Conservation (phyloP, 2,329 filamentous ascomycete genomes). For the Exophiala sideris region DNA sequence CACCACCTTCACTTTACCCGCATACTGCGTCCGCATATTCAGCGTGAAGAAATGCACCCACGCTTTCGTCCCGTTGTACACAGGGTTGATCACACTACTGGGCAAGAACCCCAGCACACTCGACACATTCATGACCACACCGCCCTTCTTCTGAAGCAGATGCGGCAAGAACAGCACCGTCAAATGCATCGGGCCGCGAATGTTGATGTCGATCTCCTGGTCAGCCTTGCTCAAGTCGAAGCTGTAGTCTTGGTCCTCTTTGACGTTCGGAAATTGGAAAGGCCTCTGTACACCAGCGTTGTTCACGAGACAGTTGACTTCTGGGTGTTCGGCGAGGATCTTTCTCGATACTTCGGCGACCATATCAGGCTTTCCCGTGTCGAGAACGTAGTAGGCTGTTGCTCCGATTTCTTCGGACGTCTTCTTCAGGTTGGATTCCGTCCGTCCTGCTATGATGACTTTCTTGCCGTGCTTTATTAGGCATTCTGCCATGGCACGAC, state of each 20-base stretch:
- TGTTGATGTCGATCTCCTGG: conserved; percentile 58
- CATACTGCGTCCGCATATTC: conserved; percentile 53
- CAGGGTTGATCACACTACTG: conserved; percentile 53
- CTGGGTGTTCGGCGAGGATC: conserved; percentile 49
- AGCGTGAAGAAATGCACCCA: conserved; percentile 58
- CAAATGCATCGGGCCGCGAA: conserved; percentile 58
- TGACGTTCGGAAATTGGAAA: conserved; percentile 40
- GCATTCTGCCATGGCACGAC: conserved; percentile 28
- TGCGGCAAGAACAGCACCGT: conserved; percentile 49
- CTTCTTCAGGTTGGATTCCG: conserved; percentile 51
- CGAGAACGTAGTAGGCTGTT: conserved; percentile 51
- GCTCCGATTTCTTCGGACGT: conserved; percentile 46
- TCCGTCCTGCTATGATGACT: conserved; percentile 35
- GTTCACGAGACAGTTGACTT: conserved; percentile 58
- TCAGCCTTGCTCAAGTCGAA: conserved; percentile 49
- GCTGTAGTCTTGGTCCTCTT: conserved; percentile 30
- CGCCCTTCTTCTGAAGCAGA: conserved; percentile 35
- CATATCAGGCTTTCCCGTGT: conserved; percentile 46
- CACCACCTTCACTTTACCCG: conserved; percentile 47
- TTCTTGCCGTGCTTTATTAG: conserved; percentile 26
- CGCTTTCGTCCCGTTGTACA: conserved; percentile 60
- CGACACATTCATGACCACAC: conserved; percentile 54
- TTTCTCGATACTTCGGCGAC: conserved; percentile 44
- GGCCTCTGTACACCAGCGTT: conserved; percentile 59
- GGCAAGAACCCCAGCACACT: conserved; percentile 54